phyloP scores from a whole-genome alignment of 1,284 basidiomycete species.

The Boletus smithii region DNA sequence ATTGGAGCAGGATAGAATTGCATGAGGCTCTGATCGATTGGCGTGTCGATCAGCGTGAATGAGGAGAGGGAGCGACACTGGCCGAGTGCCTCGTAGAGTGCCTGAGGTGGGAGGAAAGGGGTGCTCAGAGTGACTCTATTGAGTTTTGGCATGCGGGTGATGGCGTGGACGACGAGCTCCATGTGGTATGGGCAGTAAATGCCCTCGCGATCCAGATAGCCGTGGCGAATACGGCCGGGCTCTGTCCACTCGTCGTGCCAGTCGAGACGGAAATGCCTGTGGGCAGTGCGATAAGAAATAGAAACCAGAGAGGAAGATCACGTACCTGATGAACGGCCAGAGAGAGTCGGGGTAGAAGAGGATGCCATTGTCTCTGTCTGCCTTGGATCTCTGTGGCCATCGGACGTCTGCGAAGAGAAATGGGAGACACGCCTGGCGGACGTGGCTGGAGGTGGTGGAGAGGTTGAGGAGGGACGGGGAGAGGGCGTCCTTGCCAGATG shows the following conservation, averaged over 20 bases:
- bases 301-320: neutral
- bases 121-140: constrained; percentile 26
- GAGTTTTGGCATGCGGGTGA: constrained; percentile 31
- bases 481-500: neutral
- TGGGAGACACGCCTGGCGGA: constrained; percentile 33
- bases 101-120: constrained; percentile 31
- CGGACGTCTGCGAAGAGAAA: constrained; percentile 33
- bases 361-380: constrained; percentile 22
- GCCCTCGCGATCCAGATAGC: constrained; percentile 30
- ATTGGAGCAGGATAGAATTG: constrained; percentile 28
- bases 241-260: constrained; percentile 36
- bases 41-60: constrained; percentile 30
- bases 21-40: constrained; percentile 34
- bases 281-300: neutral
- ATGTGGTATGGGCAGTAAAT: constrained; percentile 31
- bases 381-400: constrained; percentile 32
- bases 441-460: constrained; percentile 23
- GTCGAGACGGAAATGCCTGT: constrained; percentile 33
- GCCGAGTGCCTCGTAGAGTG: constrained; percentile 28
- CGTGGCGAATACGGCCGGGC: constrained; percentile 31
- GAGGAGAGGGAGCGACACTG: constrained; percentile 28
- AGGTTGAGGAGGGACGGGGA: constrained; percentile 20
- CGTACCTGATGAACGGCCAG: constrained; percentile 32
- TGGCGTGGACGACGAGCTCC: constrained; percentile 24
- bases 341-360: constrained; percentile 30